Evolutionary conservation across 306 rosid species (phyloP).

Genomic region (Fragaria vesca): DNA sequence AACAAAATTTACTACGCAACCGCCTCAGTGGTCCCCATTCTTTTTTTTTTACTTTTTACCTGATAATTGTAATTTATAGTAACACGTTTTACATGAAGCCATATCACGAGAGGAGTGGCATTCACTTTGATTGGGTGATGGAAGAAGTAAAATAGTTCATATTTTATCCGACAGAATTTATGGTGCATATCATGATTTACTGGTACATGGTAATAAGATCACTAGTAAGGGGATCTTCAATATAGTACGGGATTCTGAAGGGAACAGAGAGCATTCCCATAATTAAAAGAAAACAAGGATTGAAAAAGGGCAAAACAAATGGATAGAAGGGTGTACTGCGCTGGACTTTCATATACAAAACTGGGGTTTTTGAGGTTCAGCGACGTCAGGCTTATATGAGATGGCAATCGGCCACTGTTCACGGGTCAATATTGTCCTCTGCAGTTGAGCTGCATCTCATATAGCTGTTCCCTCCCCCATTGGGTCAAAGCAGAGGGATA

Average conservation of each 20-base stretch:
- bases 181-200: background rate
- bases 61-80: background rate
- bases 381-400: background rate
- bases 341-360: background rate
- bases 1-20: background rate
- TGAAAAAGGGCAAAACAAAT: background rate
- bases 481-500: background rate
- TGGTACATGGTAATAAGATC: background rate
- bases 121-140: background rate
- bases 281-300: background rate
- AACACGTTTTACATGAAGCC: background rate
- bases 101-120: background rate
- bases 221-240: background rate
- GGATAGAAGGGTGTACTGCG: background rate
- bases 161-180: background rate
- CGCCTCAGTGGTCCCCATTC: too few species aligned
- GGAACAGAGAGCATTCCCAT: background rate
- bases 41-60: background rate
- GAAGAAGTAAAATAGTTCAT: background rate
- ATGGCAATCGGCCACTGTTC: background rate
- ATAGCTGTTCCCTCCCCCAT: background rate
- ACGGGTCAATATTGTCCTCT: background rate
- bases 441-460: constrained; percentile 2
- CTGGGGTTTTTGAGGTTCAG: background rate
- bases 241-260: background rate